Percentiles rank a stretch among this genome's conserved stretches.
Conservation (phyloP, 345 rosid genomes). For the Acer yangbiense region DNA sequence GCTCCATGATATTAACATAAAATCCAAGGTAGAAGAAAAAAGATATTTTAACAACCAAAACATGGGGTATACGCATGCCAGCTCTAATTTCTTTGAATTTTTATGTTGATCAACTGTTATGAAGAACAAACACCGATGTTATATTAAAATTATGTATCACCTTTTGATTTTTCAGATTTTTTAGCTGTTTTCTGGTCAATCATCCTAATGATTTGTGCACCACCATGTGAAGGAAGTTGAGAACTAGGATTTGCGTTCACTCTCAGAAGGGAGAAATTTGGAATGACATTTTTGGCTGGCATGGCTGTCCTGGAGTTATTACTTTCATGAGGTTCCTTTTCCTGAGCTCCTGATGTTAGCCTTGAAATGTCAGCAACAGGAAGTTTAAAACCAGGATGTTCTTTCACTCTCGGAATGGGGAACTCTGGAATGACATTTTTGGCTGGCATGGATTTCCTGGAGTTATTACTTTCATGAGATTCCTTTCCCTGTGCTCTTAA, state of each 20-base stretch:
- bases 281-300: constrained; percentile 15
- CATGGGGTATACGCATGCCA: neutral
- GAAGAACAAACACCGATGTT: neutral
- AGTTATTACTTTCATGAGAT: constrained; percentile 2
- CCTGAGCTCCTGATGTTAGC: neutral
- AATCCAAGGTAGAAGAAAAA: neutral
- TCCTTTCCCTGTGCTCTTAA: constrained; percentile 20
- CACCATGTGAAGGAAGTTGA: constrained; percentile 18
- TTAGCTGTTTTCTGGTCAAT: constrained; percentile 2
- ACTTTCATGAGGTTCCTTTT: neutral
- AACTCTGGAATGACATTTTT: constrained; percentile 16
- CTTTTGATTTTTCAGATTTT: constrained; percentile 24
- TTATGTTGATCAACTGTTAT: neutral
- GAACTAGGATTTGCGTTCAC: constrained; percentile 19
- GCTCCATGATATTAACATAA: neutral
- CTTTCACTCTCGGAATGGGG: constrained; percentile 1
- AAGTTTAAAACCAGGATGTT: constrained; percentile 23
- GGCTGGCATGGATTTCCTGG: constrained; percentile 7
- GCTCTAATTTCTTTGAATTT: neutral
- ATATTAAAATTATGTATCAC: constrained; percentile 21
- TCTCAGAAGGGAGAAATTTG: neutral
- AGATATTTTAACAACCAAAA: neutral
- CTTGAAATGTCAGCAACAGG: neutral
- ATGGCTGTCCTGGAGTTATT: constrained; percentile 6
- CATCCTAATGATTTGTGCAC: constrained; percentile 9